Evolutionary conservation across 306 rosid species (phyloP), one percentile per base, ranked within the genome.

Genomic region (Vicia sativa): DNA sequence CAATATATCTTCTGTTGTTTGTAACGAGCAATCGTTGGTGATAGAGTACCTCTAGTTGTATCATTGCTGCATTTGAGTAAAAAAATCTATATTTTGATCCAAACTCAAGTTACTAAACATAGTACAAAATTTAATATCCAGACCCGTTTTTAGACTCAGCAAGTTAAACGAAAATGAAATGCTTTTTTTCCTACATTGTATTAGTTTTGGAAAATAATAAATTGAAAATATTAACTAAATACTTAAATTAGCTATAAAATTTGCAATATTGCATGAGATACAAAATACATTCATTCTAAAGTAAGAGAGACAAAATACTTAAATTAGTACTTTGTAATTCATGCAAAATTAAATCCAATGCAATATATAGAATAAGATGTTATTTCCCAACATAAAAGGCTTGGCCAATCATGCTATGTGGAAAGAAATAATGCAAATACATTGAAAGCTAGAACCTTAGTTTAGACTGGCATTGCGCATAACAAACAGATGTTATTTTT

Each of bases 401-500:
- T 48, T 62, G 21, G 14, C 16, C 52, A 60, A 48, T 48, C 62
- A 37, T 21, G 39, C n/a, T 15, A 13, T 38, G 9, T 6, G 16
- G 34, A 53, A 62, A 23, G 45, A 58, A 70, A 31, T 49, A 65
- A 44, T 16, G 52, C 44, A 35, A 54, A 72, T 31, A 21, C 11
- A 64, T 11, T 13, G 56, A 54, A 65, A 65, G 53, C 14, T 48
- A 71, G 43, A 67, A 54, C 66, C 35, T 26, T 21, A 37, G n/a
- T 58, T 54, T 49, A 14, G 72, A 67, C 50, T 5, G 13, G 39
- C 23, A 73, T 10, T 74, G 53, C 71, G 74, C n/a, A 53, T 25
- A 25, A 25, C 28, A 67, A 74, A 74, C 46, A 38, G 72, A 55
- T 63, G 71, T 49, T 52, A 76, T 52, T 61, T 74, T 45, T 9